Percentiles rank a stretch among this genome's conserved stretches.
phyloP scores from a whole-genome alignment of 441 rosid genomes.

The Viola pubescens region DNA sequence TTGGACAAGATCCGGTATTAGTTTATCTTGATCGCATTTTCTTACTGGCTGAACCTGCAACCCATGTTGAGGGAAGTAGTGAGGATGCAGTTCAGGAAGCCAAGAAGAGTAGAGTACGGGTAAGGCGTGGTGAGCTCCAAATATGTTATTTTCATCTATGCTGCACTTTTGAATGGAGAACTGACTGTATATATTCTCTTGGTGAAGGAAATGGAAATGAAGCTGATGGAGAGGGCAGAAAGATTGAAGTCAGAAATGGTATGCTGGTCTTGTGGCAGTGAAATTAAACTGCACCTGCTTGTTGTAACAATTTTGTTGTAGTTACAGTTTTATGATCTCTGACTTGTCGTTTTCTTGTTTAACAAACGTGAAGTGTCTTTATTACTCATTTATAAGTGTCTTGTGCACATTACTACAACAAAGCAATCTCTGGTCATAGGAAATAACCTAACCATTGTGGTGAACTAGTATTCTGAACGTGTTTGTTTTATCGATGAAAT shows the following conservation, averaged over 20 bases:
- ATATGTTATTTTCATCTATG: slow-evolving; percentile 7
- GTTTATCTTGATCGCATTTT: slow-evolving; percentile 85
- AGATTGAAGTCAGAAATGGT: slow-evolving; percentile 81
- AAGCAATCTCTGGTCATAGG: too few species aligned
- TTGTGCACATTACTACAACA: too few species aligned
- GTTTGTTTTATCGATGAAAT: too few species aligned
- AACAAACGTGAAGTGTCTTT: too few species aligned
- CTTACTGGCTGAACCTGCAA: slow-evolving; percentile 88
- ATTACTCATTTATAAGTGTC: too few species aligned
- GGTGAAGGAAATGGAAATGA: slow-evolving; percentile 85
- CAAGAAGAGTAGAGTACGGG: slow-evolving; percentile 76
- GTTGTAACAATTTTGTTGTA: too few species aligned
- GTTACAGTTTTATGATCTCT: not conserved
- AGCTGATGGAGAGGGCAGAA: slow-evolving; percentile 69
- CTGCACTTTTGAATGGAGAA: slow-evolving; percentile 14
- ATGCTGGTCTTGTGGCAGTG: slow-evolving; percentile 20
- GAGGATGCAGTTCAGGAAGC: slow-evolving; percentile 94
- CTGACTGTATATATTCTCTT: slow-evolving; percentile 15
- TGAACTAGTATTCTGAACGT: too few species aligned
- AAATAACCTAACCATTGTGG: too few species aligned
- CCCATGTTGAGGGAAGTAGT: slow-evolving; percentile 66
- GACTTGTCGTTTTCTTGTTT: not conserved
- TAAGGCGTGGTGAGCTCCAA: slow-evolving; percentile 38
- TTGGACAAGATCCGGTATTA: slow-evolving; percentile 96
- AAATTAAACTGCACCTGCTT: not conserved